Evolutionary conservation across 2,329 filamentous ascomycete species (phyloP).

Genomic region (Mycogone perniciosa): DNA sequence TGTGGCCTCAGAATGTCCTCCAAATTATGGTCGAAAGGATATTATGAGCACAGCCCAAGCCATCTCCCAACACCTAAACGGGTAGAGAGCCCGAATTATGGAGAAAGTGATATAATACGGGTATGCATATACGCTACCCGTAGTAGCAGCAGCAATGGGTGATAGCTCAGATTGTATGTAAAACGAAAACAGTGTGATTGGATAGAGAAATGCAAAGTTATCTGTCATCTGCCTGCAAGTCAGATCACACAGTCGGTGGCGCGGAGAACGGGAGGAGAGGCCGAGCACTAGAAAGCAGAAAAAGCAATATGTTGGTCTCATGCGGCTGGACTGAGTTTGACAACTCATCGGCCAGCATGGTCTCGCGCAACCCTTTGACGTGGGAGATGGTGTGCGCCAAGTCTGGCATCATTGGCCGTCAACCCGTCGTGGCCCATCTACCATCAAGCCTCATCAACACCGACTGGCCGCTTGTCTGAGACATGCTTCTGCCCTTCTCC

Average conservation of each 20-base stretch:
- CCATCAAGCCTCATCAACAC: background rate
- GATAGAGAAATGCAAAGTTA: no score
- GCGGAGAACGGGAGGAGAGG: background rate
- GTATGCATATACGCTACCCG: no score
- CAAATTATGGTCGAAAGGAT: no score
- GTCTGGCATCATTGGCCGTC: conserved; percentile 1
- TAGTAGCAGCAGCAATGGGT: no score
- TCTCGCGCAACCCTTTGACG: background rate
- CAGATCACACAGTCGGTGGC: no score
- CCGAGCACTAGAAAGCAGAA: background rate
- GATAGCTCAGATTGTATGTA: no score
- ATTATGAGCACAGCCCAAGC: no score
- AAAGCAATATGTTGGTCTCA: background rate
- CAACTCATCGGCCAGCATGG: background rate
- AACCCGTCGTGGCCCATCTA: background rate
- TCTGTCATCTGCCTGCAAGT: no score
- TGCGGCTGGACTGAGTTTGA: background rate
- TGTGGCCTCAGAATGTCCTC: background rate
- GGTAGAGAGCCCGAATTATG: no score
- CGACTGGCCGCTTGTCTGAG: conserved; percentile 9
- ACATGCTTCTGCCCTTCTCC: conserved; percentile 8
- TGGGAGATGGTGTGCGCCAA: background rate
- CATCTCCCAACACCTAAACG: no score
- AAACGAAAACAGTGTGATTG: no score
- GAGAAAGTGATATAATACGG: no score